Conservation (phyloP, 2,329 filamentous ascomycete genomes). For the Cercospora berteroae region DNA sequence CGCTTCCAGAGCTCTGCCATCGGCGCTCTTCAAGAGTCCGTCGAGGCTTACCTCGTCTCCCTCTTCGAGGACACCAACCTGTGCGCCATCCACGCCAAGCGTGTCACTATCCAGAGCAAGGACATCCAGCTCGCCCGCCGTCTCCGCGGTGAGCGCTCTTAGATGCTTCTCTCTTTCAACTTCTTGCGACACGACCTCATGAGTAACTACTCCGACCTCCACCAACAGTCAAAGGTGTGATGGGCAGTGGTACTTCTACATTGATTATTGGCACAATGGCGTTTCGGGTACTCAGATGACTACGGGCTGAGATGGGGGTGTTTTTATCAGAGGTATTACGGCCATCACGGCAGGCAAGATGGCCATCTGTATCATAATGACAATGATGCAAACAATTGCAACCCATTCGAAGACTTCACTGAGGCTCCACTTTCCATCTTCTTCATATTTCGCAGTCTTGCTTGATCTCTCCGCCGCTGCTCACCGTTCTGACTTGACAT, state of each 20-base stretch:
- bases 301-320: conserved; percentile 30
- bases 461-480: neutral
- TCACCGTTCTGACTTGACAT: neutral
- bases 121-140: conserved; percentile 85
- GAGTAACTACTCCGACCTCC: conserved; percentile 34
- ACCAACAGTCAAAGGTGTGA: conserved; percentile 31
- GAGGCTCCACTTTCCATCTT: neutral
- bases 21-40: conserved; percentile 85
- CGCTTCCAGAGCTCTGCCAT: conserved; percentile 97
- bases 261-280: conserved; percentile 20
- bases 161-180: conserved; percentile 34
- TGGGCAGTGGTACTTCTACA: conserved; percentile 32
- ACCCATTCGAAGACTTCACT: conserved; percentile 25
- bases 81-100: conserved; percentile 93
- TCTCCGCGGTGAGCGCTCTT: conserved; percentile 56
- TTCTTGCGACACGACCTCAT: conserved; percentile 26
- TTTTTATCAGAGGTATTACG: conserved; percentile 37
- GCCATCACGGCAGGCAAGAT: conserved; percentile 15
- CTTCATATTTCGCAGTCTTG: neutral
- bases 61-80: conserved; percentile 96
- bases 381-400: conserved; percentile 36
- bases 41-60: conserved; percentile 94
- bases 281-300: conserved; percentile 28
- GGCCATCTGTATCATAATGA: conserved; percentile 42
- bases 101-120: conserved; percentile 88